Base-by-base conservation (phyloP, 208 protist genomes). In the Crithidia bombi region DNA sequence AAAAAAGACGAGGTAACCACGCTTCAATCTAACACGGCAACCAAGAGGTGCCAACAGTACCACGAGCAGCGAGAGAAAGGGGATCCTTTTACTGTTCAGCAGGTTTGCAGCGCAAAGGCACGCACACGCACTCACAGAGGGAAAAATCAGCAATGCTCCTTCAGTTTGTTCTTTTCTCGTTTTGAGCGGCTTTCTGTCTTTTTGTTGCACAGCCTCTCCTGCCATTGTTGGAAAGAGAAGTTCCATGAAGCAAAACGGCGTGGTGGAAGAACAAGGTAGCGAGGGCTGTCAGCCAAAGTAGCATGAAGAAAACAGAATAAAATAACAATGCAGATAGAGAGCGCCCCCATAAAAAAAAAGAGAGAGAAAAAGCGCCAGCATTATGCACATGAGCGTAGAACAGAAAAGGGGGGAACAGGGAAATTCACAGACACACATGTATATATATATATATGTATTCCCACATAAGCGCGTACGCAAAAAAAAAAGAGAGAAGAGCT, bases 191-290 rank as follows among this genome's bases (percentile, higher is more conserved):
- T n/a, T n/a, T n/a, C n/a, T n/a, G n/a, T n/a, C n/a, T n/a, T n/a
- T n/a, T n/a, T n/a, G n/a, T n/a, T n/a, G n/a, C n/a, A n/a, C n/a
- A n/a, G n/a, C n/a, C n/a, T n/a, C n/a, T n/a, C n/a, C n/a, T n/a
- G n/a, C 38, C 14, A 14, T 43, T 59, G 30, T 54, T 7, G 3
- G 30, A 43, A 43, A 43, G 38, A 43, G 38, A 43, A 43, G 38
- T 32, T 52, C 38, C 38, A 43, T 7, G 25, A 58, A 35, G 39
- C 39, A 68, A 68, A 49, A 39, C 56, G 4, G 38, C 30, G 59
- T 30, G 59, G n/a, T 43, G n/a, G n/a, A n/a, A n/a, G 28, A 19
- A 47, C 38, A 63, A 63, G 30, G 38, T 9, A 50, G 17, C 6
- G 6, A 23, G 6, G 44, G 44, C 44, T 9, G 21, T 35, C 7